phyloP scores from a whole-genome alignment of 73 alveolate genomes.

The Loxodes magnus region DNA sequence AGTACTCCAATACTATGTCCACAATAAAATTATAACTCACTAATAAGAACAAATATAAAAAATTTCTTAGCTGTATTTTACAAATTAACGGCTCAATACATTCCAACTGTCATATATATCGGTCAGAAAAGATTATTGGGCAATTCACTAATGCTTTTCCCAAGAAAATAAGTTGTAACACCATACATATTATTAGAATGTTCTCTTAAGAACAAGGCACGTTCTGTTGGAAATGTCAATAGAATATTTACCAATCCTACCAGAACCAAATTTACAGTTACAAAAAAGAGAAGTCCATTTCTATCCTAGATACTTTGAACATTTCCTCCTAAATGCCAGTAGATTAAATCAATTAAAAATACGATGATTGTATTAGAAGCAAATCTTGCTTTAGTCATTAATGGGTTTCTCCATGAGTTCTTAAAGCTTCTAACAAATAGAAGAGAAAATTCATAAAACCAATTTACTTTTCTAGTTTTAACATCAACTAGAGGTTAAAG shows the following conservation, averaged over 20 bases:
- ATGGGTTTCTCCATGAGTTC: slow-evolving; percentile 11
- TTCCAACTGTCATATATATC: slow-evolving; percentile 1
- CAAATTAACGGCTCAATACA: slow-evolving; percentile 27
- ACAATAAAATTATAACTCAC: not conserved
- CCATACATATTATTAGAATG: slow-evolving; percentile 31
- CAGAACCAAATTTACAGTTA: slow-evolving; percentile 25
- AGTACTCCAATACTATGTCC: slow-evolving; percentile 20
- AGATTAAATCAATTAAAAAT: slow-evolving; percentile 18
- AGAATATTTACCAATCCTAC: slow-evolving; percentile 19
- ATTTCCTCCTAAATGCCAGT: slow-evolving; percentile 11
- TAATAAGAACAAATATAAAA: slow-evolving; percentile 13
- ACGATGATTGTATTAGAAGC: slow-evolving; percentile 14
- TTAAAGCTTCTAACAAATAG: slow-evolving; percentile 1
- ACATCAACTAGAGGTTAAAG: not conserved
- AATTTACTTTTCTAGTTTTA: not conserved
- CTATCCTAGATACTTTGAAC: slow-evolving; percentile 33
- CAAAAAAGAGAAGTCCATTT: slow-evolving; percentile 56
- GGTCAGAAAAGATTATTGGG: slow-evolving; percentile 24
- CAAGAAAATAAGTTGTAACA: slow-evolving; percentile 40
- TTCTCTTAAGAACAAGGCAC: slow-evolving; percentile 57
- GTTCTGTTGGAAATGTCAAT: slow-evolving; percentile 51
- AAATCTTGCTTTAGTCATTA: not conserved
- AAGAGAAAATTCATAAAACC: not conserved
- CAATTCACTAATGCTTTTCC: slow-evolving; percentile 35
- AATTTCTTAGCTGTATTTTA: slow-evolving; percentile 5